Evolutionary conservation across 2,329 filamentous ascomycete species (phyloP).

Genomic region (Aspergillus transmontanensis): DNA sequence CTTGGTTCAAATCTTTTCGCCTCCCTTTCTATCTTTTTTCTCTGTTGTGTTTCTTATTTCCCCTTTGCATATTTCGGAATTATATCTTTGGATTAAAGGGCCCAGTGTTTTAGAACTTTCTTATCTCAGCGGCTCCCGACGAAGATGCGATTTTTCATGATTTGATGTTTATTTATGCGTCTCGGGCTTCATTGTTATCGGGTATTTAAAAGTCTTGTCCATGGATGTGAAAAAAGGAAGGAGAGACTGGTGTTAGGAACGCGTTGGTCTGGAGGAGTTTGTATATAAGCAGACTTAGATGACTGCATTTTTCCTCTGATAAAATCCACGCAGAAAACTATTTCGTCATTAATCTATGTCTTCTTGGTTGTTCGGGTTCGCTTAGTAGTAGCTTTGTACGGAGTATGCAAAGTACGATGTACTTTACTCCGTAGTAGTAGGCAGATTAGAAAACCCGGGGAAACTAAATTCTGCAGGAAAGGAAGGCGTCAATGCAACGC

Average conservation of each 20-base stretch:
- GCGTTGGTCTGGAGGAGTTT: conserved; percentile 23
- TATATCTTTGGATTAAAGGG: conserved; percentile 22
- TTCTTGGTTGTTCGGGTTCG: not conserved
- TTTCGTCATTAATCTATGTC: not conserved
- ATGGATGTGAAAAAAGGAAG: conserved; percentile 25
- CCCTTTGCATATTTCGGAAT: conserved; percentile 19
- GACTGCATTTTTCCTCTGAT: conserved; percentile 22
- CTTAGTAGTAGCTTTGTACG: not conserved
- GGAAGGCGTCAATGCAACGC: not conserved
- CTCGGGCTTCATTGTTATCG: conserved; percentile 28
- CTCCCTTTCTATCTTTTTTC: not conserved
- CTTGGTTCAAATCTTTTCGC: not conserved
- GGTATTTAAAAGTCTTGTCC: conserved; percentile 34
- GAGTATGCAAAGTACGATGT: not conserved
- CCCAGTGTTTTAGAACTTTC: conserved; percentile 21
- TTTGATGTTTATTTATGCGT: conserved; percentile 37
- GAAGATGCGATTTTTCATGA: conserved; percentile 31
- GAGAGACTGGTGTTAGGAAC: conserved; percentile 34
- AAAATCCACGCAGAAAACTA: conserved; percentile 1
- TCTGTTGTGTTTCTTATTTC: conserved; percentile 10
- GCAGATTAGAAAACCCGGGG: not conserved
- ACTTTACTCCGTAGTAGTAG: not conserved
- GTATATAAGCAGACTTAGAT: conserved; percentile 36
- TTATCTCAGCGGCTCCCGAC: conserved; percentile 23
- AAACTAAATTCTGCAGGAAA: not conserved